phyloP scores from a whole-genome alignment of 75 land plant genomes.

The Picea sitchensis region DNA sequence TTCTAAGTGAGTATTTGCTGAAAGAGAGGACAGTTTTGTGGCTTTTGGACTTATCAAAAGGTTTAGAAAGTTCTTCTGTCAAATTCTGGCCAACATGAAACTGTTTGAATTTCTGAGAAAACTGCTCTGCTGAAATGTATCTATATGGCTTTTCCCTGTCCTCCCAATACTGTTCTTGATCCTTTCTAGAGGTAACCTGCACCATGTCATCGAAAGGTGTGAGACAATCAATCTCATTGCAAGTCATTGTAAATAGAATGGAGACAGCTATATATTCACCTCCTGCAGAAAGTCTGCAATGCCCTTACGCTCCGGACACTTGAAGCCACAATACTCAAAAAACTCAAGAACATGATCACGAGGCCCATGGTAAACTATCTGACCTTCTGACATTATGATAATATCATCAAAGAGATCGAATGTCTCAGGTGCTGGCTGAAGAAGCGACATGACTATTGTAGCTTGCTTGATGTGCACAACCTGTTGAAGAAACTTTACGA shows the following conservation, averaged over 20 bases:
- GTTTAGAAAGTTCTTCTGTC: constrained; percentile 36
- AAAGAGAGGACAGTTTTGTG: constrained; percentile 38
- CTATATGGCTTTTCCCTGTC: constrained; percentile 30
- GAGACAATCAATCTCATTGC: too few species aligned
- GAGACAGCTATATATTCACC: constrained; percentile 28
- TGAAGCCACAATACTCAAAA: constrained; percentile 65
- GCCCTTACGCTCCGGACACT: constrained; percentile 75
- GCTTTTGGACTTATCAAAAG: constrained; percentile 33
- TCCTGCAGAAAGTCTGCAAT: constrained; percentile 82
- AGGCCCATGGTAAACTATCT: constrained; percentile 77
- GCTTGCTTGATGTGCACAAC: constrained; percentile 61
- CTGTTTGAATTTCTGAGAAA: constrained; percentile 47
- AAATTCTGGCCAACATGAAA: constrained; percentile 30
- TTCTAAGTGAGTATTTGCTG: constrained; percentile 39
- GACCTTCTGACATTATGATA: constrained; percentile 73
- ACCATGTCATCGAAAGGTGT: background rate
- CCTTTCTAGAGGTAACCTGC: constrained; percentile 77
- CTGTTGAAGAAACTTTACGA: constrained; percentile 60
- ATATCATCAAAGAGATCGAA: constrained; percentile 81
- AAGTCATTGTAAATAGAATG: too few species aligned
- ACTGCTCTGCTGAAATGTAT: constrained; percentile 56
- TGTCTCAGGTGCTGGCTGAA: constrained; percentile 88
- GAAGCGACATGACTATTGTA: constrained; percentile 67
- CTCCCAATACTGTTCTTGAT: constrained; percentile 81
- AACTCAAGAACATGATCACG: constrained; percentile 36